Evolutionary conservation across 352 stramenopile genomes (phyloP), one percentile per base, ranked within the genome.

Genomic region (Phytophthora constricta): DNA sequence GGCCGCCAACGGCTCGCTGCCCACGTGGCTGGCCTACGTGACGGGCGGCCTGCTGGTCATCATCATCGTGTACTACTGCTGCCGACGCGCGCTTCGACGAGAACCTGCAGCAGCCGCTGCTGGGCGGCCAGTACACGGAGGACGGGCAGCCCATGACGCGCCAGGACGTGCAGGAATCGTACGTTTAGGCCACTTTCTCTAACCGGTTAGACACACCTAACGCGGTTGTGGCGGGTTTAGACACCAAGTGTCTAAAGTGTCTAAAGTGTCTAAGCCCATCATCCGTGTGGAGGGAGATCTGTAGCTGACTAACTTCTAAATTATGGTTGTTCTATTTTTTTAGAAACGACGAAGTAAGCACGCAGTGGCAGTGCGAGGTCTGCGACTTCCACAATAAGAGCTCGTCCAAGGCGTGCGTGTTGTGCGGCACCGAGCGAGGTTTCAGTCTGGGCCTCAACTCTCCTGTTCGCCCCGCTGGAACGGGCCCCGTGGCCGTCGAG

Each of bases 31-130:
- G 22, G 87, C 87, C 43, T 96, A 93, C 71, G 82, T 93, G 31
- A 96, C 87, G 13, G 87, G 87, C 57, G 87, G 86, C 1, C 64
- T 96, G 28, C 66, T 96, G 51, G 76, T 96, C 58, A 79, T 96
- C 46, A 96, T 96, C 67, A 93, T 96, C 62, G 77, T 94, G 27
- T 96, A 96, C 77, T 96, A 96, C 58, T 96, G 87, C 77, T 96
- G 87, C 56, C 87, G 87, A 39, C 86, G 86, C 55, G 58, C 83
- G 87, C 57, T 96, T 96, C 58, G 87, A 96, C 53, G 87, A 96
- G 68, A 94, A 90, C 62, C 70, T 96, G 31, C 87, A 96, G 70
- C 86, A 94, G 58, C 87, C 87, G 43, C 73, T 96, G 25, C 68
- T 96, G 4, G 87, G 87, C 52, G 87, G 87, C 10, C 87, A 96